Base-by-base conservation (phyloP, 495 filamentous ascomycete genomes). In the Lindgomyces ingoldianus region DNA sequence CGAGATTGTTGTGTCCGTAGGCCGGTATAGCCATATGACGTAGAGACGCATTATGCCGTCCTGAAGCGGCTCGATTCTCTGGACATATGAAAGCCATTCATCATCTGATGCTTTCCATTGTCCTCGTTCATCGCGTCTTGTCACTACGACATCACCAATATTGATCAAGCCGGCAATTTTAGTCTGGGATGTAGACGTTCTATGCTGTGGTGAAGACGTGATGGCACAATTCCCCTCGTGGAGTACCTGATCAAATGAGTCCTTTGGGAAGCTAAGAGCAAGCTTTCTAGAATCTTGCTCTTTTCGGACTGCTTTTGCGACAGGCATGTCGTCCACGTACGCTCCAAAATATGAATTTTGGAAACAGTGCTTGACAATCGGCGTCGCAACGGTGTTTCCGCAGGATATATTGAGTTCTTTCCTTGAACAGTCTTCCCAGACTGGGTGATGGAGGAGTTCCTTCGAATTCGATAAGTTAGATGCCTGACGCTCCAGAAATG, bases 21-120 rank as follows among this genome's bases (percentile, higher is more conserved):
- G 81, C 12, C 80, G 77, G 68, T 93, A 93, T 0, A 91, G 69
- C 90, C 90, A 93, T 2, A 87, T 79, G 3, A 89, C 81, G 48
- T 86, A 79, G 9, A 92, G 81, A 25, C 70, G 70, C 16, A 65
- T 73, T 21, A 65, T 50, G 0, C 79, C 77, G 51, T 67, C 70
- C 39, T 51, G 80, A 73, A 0, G 18, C 4, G 56, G 36, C 46
- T 63, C 19, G 14, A 68, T 30, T 84, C 73, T 76, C 59, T 89
- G 86, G 2, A 92, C 84, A 53, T 87, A 88, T 4, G 81, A 86
- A 71, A 84, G 87, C 86, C 88, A 91, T 10, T 61, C 57, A 3
- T 19, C 4, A 21, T 67, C 56, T 1, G 16, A 3, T 74, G 74
- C 57, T 81, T 81, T 88, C 89, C 91, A n/a, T 74, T 68, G 0